Base-by-base conservation (phyloP, 768 basidiomycete genomes). In the Pleurotus eryngii region DNA sequence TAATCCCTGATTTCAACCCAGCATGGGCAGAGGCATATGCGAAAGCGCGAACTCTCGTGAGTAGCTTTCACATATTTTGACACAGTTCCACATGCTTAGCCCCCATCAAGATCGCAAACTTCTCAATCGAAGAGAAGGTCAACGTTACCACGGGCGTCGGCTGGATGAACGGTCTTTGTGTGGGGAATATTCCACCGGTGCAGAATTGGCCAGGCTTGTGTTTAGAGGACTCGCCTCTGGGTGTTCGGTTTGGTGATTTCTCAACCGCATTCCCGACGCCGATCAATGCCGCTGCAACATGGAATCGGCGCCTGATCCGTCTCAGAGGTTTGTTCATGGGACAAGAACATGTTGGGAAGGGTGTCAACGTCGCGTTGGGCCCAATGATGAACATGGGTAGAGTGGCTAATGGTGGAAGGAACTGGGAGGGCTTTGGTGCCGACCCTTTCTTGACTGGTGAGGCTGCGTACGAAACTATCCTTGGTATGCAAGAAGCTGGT, bases 341-440 rank as follows among this genome's bases (percentile, higher is more conserved):
- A 17, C 65, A 77, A 55, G 95, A 98, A 68, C 88, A 91, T 72
- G 78, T 78, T 56, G 85, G 83, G 24, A 94, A 95, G 67, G 95
- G 95, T 20, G 85, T 91, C 46, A 83, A 97, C 63, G 74, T 95
- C 49, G 87, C 85, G 8, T 79, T 95, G 5, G 82, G 82, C 1
- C 81, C 92, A 0, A 90, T 90, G 87, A 94, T 92, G 85, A 94
- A 95, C 67, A 82, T 95, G 76, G 90, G 87, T 1, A 14, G 59
- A 46, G 71, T 87, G 17, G 85, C 89, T 2, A 77, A 82, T 61
- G 92, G 89, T 5, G 95, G 95, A 15, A 78, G 95, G 26, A 93
- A 95, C 70, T 96, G 92, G 91, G 95, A 96, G 76, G 92, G 92
- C n/a, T 95, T 94, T 57, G 93, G 94, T 27, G 92, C 82, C 8